Percentiles rank a stretch among this genome's conserved stretches.
These are phyloP conservation scores for Populus euphratica DNA, from an alignment of 345 rosid genomes.

Conservation along the genomic window DNA sequence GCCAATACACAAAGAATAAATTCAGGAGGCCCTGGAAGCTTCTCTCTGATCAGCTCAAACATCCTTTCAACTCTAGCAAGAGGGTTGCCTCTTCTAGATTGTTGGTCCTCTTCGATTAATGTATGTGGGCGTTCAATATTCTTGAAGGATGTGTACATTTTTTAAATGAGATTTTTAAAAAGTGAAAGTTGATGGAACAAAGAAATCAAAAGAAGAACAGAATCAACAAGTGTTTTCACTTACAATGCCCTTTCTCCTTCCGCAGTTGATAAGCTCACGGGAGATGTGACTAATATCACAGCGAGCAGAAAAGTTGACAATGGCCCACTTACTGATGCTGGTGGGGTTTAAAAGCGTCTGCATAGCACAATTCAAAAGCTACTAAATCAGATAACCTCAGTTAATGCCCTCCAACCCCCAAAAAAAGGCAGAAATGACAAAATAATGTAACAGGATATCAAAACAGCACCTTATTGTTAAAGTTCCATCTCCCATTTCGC, in stretches of 20 bases:
- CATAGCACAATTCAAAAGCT: slow-evolving; percentile 6
- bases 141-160: slow-evolving; percentile 29
- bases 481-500: slow-evolving; percentile 81
- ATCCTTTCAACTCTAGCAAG: slow-evolving; percentile 71
- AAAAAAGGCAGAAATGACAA: neutral
- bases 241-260: slow-evolving; percentile 83
- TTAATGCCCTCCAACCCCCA: no score
- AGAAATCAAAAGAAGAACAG: neutral
- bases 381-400: neutral
- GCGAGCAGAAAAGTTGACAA: slow-evolving; percentile 87
- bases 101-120: slow-evolving; percentile 72
- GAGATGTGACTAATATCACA: slow-evolving; percentile 68
- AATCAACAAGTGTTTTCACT: slow-evolving; percentile 24
- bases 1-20: slow-evolving; percentile 79
- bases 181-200: neutral
- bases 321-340: slow-evolving; percentile 56
- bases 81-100: slow-evolving; percentile 43
- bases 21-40: slow-evolving; percentile 52
- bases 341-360: slow-evolving; percentile 55
- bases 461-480: slow-evolving; percentile 66
- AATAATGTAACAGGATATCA: neutral
- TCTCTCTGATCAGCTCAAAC: slow-evolving; percentile 54
- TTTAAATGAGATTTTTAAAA: neutral
- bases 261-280: slow-evolving; percentile 69
- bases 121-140: slow-evolving; percentile 65